Conservation (phyloP, 345 rosid genomes). For the Stellera chamaejasme region DNA sequence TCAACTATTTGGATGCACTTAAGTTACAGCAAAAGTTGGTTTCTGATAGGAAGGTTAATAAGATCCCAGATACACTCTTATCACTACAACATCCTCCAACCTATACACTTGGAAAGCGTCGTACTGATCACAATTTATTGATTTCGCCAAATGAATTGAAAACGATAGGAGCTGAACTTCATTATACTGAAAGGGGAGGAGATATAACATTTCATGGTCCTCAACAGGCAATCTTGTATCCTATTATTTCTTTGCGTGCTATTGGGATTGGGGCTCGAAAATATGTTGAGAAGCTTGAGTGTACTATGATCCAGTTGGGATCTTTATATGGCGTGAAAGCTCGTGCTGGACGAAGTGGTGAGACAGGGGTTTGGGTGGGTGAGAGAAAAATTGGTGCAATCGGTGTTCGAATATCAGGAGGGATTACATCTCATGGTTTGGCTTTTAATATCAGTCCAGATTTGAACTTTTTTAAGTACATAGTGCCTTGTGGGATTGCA, state of each 20-base stretch:
- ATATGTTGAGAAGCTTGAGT: slow-evolving; percentile 74
- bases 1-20: slow-evolving; percentile 62
- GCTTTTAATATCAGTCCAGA: slow-evolving; percentile 81
- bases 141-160: slow-evolving; percentile 53
- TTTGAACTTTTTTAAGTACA: slow-evolving; percentile 74
- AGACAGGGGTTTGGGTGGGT: slow-evolving; percentile 91
- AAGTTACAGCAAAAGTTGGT: slow-evolving; percentile 60
- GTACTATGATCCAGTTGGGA: slow-evolving; percentile 64
- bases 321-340: slow-evolving; percentile 67
- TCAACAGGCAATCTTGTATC: slow-evolving; percentile 71
- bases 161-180: slow-evolving; percentile 71
- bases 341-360: slow-evolving; percentile 52
- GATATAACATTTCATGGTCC: slow-evolving; percentile 92
- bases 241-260: slow-evolving; percentile 65
- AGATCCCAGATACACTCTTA: slow-evolving; percentile 48
- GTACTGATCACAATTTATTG: slow-evolving; percentile 73
- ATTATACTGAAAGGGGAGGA: slow-evolving; percentile 90
- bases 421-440: slow-evolving; percentile 82
- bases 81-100: slow-evolving; percentile 82
- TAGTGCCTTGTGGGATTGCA: slow-evolving; percentile 88
- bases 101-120: slow-evolving; percentile 64
- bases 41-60: slow-evolving; percentile 40
- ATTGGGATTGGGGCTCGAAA: slow-evolving; percentile 64
- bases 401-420: slow-evolving; percentile 69
- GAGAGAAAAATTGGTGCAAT: slow-evolving; percentile 88